These are phyloP conservation scores for Brachypodium distachyon DNA, from an alignment of 202 grass and related monocot species.

Conservation along the genomic window DNA sequence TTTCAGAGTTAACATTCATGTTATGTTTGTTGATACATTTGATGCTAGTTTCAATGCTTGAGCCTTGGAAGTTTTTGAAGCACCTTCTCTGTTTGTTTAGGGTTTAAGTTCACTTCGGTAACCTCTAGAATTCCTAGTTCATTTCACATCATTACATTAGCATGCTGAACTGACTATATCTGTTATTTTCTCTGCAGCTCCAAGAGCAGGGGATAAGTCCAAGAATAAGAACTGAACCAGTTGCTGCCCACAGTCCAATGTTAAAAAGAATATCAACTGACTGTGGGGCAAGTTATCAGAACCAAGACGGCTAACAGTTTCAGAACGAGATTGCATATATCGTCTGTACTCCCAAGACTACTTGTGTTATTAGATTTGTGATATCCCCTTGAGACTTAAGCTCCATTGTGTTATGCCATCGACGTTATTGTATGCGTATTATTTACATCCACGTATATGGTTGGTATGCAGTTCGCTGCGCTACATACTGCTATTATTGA, in stretches of 20 bases:
- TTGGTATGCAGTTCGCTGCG: slow-evolving; percentile 8
- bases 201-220: slow-evolving; percentile 33
- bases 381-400: slow-evolving; percentile 22
- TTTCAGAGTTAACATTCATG: background rate
- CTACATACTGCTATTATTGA: slow-evolving; percentile 12
- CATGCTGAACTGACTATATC: background rate
- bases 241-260: background rate
- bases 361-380: background rate
- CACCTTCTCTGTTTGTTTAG: background rate
- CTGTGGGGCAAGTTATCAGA: slow-evolving; percentile 11
- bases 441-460: slow-evolving; percentile 43
- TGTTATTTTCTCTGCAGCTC: slow-evolving; percentile 14
- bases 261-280: background rate
- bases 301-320: background rate
- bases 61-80: background rate
- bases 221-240: slow-evolving; percentile 32
- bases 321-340: slow-evolving; percentile 28
- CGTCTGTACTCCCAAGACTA: slow-evolving; percentile 8
- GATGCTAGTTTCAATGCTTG: background rate
- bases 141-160: background rate
- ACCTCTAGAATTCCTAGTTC: background rate
- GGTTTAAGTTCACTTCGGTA: background rate
- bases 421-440: slow-evolving; percentile 26
- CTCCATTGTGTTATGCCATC: slow-evolving; percentile 9
- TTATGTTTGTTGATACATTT: background rate